Evolutionary conservation across 1,284 basidiomycete genomes (phyloP).

Genomic region (Sparassis latifolia): DNA sequence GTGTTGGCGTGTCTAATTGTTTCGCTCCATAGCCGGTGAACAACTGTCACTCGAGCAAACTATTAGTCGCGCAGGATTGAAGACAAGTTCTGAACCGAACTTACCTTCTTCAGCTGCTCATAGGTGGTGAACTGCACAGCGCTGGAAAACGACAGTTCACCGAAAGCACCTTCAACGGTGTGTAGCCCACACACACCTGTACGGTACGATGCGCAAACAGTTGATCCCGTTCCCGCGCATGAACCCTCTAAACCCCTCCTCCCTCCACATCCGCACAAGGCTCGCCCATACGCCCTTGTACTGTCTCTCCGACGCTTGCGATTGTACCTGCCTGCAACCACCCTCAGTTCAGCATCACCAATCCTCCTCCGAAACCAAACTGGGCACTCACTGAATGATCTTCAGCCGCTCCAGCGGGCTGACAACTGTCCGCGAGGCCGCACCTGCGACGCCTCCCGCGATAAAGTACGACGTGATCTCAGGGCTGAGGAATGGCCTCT

Average conservation of each 20-base stretch:
- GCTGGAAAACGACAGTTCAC: constrained; percentile 28
- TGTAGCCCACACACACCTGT: constrained; percentile 37
- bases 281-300: constrained; percentile 83
- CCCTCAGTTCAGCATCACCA: background rate
- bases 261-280: constrained; percentile 82
- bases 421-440: constrained; percentile 86
- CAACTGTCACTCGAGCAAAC: constrained; percentile 37
- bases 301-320: constrained; percentile 49
- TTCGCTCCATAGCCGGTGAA: constrained; percentile 63
- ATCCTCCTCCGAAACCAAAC: background rate
- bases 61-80: constrained; percentile 10
- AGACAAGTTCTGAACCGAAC: constrained; percentile 10
- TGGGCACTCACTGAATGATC: constrained; percentile 79
- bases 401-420: constrained; percentile 89
- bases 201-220: constrained; percentile 83
- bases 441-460: constrained; percentile 79
- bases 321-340: constrained; percentile 72
- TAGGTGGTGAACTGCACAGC: constrained; percentile 93
- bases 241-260: constrained; percentile 88
- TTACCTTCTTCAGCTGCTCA: constrained; percentile 81
- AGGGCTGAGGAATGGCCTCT: constrained; percentile 37
- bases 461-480: constrained; percentile 60
- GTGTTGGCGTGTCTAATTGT: constrained; percentile 77
- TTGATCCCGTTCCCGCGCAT: constrained; percentile 94
- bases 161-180: background rate